Conservation (phyloP, 352 stramenopile species). For the Phytopythium cucurbitacearum region DNA sequence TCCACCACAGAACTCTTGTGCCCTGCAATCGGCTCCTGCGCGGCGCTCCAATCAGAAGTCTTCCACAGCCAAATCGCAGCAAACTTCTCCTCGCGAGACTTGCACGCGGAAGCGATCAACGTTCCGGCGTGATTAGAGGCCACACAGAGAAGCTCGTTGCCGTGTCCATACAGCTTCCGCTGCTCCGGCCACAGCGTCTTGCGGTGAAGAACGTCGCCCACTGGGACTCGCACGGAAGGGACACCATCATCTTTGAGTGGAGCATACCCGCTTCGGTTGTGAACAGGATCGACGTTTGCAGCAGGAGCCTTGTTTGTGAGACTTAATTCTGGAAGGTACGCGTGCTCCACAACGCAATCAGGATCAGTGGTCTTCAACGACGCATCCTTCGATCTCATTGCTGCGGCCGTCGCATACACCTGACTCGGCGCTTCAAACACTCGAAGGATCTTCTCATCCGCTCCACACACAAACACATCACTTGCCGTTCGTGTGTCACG, state of each 20-base stretch:
- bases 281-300: slow-evolving; percentile 3
- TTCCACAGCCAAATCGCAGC: slow-evolving; percentile 65
- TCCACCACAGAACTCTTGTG: slow-evolving; percentile 82
- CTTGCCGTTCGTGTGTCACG: slow-evolving; percentile 10
- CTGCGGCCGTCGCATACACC: slow-evolving; percentile 25
- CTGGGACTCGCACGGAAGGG: slow-evolving; percentile 27
- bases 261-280: slow-evolving; percentile 19
- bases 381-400: slow-evolving; percentile 10
- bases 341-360: slow-evolving; percentile 28
- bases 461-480: slow-evolving; percentile 67
- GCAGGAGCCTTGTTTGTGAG: slow-evolving; percentile 59
- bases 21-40: slow-evolving; percentile 38
- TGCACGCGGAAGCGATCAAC: slow-evolving; percentile 65
- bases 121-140: slow-evolving; percentile 44
- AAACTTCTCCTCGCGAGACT: slow-evolving; percentile 66
- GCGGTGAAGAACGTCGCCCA: slow-evolving; percentile 53
- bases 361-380: no score
- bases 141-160: slow-evolving; percentile 74
- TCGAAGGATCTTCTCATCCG: slow-evolving; percentile 81
- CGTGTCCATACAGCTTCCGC: slow-evolving; percentile 76
- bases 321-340: slow-evolving; percentile 73
- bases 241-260: slow-evolving; percentile 8
- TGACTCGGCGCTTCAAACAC: slow-evolving; percentile 64
- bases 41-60: slow-evolving; percentile 47
- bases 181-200: slow-evolving; percentile 77